Percentiles rank a stretch among this genome's conserved stretches.
These are phyloP conservation scores for Patellaria atrata DNA, from an alignment of 495 filamentous ascomycete species.

Conservation along the genomic window DNA sequence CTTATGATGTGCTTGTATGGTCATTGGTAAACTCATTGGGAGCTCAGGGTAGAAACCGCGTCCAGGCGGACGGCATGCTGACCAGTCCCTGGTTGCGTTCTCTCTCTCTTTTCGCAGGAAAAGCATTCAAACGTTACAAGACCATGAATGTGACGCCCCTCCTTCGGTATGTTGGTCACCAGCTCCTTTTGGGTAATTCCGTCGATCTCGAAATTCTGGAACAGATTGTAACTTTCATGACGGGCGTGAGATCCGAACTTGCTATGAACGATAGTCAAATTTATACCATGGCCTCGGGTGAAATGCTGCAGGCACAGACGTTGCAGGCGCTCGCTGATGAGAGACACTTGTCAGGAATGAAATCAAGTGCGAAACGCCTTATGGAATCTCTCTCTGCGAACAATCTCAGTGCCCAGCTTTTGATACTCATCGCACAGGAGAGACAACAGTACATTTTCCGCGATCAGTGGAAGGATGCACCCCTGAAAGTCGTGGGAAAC, in stretches of 20 bases:
- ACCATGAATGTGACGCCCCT: constrained; percentile 76
- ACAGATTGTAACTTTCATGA: constrained; percentile 80
- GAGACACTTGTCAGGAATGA: constrained; percentile 54
- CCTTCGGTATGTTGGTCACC: constrained; percentile 74
- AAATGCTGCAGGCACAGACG: constrained; percentile 61
- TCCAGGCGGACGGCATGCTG: constrained; percentile 69
- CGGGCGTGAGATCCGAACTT: constrained; percentile 70
- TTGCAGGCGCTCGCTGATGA: constrained; percentile 58
- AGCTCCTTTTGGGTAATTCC: constrained; percentile 60
- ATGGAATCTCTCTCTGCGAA: constrained; percentile 63
- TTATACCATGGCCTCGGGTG: constrained; percentile 72
- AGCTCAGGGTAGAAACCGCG: constrained; percentile 57
- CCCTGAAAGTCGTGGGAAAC: constrained; percentile 67
- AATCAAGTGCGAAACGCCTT: constrained; percentile 54
- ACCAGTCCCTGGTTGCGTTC: constrained; percentile 84
- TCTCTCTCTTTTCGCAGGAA: constrained; percentile 69
- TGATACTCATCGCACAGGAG: constrained; percentile 83
- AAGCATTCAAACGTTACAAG: constrained; percentile 67
- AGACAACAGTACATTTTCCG: constrained; percentile 65
- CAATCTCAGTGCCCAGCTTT: constrained; percentile 56
- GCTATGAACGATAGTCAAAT: constrained; percentile 80
- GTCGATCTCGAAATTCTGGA: constrained; percentile 80
- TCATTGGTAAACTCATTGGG: constrained; percentile 66
- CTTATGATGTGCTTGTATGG: constrained; percentile 87
- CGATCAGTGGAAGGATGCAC: constrained; percentile 47